Evolutionary conservation across 371 early-diverging fungal genomes (phyloP), one percentile per base, ranked within the genome.

Genomic region (Rhizomucor miehei): DNA sequence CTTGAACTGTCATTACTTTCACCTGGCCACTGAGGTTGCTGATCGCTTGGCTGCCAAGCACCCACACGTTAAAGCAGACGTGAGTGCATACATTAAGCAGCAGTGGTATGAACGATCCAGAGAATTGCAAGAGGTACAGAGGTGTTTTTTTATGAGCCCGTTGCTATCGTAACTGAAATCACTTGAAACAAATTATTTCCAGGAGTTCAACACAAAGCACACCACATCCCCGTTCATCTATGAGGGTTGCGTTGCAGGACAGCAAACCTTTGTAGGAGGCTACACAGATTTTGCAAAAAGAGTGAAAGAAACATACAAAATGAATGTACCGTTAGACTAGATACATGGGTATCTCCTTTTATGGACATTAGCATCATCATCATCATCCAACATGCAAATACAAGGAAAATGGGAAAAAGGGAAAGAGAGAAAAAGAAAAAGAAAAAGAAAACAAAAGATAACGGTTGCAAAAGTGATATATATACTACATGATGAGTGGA

Each of bases 211-310:
- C 23, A 67, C 68, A 14, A 54, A 21, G 13, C 80, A 79, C 34
- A 56, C 48, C 39, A 77, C 80, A 4, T 79, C 80, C 1, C 80
- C 80, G n/a, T 79, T 79, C 54, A 75, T 79, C 44, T 79, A 79
- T 44, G 74, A 79, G 57, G 80, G 80, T 3, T 79, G 80, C 43
- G 65, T 54, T 43, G 45, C 60, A 24, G 46, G 60, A 19, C 52
- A 69, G n/a, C 65, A 67, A 44, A 62, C 59, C 24, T 41, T 75
- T 25, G 57, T 79, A 17, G 80, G 80, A 2, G 80, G 80, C 8
- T 79, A 77, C 38, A 69, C 59, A 11, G 77, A 75, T n/a, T 77
- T 79, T 67, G 73, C 73, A 23, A 59, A 71, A 48, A 51, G 23
- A 11, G 45, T 71, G n/a, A 69, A 67, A 44, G 53, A 44, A 39